Conservation (phyloP, 2,329 filamentous ascomycete genomes). For the Mycosphaerella sp. region DNA sequence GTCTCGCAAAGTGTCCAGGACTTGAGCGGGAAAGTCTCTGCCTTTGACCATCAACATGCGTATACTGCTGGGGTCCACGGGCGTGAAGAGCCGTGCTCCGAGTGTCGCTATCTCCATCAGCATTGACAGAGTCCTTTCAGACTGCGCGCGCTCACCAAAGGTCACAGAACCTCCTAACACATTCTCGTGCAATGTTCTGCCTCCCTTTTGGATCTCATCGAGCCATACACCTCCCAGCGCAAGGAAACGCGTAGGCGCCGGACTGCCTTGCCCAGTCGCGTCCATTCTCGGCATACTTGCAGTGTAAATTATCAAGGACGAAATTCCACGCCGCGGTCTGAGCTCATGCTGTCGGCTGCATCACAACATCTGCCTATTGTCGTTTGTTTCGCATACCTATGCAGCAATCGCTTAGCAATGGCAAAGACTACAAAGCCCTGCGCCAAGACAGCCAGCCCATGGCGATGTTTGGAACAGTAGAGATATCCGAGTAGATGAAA, state of each 20-base stretch:
- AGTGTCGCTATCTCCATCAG: conserved; percentile 20
- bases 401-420: too few relatives aligned
- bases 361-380: too few relatives aligned
- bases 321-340: too few relatives aligned
- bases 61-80: conserved; percentile 8
- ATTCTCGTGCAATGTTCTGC: conserved; percentile 12
- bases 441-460: too few relatives aligned
- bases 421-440: too few relatives aligned
- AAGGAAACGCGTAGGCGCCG: conserved; percentile 9
- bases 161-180: conserved; percentile 26
- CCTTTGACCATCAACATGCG: conserved; percentile 22
- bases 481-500: too few relatives aligned
- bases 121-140: neutral
- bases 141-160: conserved; percentile 13
- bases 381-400: too few relatives aligned
- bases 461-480: too few relatives aligned
- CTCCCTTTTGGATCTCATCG: conserved; percentile 24
- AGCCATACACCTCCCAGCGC: conserved; percentile 28
- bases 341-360: too few relatives aligned
- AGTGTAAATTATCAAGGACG: too few relatives aligned
- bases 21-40: conserved; percentile 20
- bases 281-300: too few relatives aligned
- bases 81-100: conserved; percentile 22
- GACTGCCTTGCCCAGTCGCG: too few relatives aligned
- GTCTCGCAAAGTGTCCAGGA: conserved; percentile 15